Evolutionary conservation across 1,139 yeast species (phyloP).

Genomic region (Saccharomyces hybrid): DNA sequence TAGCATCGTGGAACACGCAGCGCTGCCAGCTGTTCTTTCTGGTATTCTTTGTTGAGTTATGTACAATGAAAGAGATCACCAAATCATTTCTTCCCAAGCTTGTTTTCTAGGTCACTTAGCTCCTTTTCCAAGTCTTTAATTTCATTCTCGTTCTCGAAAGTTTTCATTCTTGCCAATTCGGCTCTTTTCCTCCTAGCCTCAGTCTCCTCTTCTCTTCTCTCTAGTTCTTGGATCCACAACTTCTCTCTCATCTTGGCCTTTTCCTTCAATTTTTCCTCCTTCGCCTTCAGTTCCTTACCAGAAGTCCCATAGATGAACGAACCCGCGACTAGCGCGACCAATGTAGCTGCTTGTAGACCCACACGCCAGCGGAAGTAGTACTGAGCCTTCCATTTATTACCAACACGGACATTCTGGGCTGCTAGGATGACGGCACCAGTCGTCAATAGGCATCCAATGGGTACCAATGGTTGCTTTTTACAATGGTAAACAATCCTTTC

Average conservation of each 20-base stretch:
- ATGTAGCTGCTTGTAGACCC: conserved; percentile 73
- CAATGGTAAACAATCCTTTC: conserved; percentile 37
- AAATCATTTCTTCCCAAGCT: conserved; percentile 6
- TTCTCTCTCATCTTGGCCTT: conserved; percentile 71
- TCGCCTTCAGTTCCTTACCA: conserved; percentile 38
- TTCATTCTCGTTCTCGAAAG: conserved; percentile 29
- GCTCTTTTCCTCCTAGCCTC: conserved; percentile 57
- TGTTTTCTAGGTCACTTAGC: conserved; percentile 23
- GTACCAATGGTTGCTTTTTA: conserved; percentile 73
- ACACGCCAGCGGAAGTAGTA: conserved; percentile 86
- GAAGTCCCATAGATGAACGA: conserved; percentile 51
- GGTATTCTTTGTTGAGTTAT: background rate
- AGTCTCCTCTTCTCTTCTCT: conserved; percentile 70
- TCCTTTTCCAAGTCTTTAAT: conserved; percentile 23
- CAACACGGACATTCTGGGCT: conserved; percentile 63
- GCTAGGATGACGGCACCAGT: conserved; percentile 76
- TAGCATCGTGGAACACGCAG: background rate
- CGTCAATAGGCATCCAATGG: conserved; percentile 71
- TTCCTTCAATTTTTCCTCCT: conserved; percentile 53
- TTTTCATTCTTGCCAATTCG: conserved; percentile 38
- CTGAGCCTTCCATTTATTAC: conserved; percentile 71
- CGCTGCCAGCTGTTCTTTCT: background rate
- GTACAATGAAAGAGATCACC: background rate
- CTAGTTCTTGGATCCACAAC: conserved; percentile 86
- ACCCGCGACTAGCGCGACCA: conserved; percentile 75